A percentile compares a stretch with the other conserved stretches of the same genome.
phyloP scores from a whole-genome alignment of 1,284 basidiomycete species.

The Ceratobasidium sp. region DNA sequence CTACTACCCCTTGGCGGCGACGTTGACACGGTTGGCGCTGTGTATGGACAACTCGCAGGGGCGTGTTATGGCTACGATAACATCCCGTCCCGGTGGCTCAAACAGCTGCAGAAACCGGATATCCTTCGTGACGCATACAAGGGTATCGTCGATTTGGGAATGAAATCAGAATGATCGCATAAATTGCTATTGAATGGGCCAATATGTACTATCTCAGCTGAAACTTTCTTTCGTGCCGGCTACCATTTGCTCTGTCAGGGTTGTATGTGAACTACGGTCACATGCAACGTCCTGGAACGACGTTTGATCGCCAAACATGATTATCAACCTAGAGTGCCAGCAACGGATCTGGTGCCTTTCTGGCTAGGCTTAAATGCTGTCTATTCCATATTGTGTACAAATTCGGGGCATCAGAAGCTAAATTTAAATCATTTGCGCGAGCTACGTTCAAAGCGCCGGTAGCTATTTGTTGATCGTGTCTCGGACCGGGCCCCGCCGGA shows the following conservation, averaged over 20 bases:
- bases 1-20: conserved; percentile 38
- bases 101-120: conserved; percentile 31
- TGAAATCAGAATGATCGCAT: neutral
- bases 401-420: no score
- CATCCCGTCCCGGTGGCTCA: conserved; percentile 38
- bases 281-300: no score
- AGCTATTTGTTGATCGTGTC: no score
- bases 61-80: conserved; percentile 37
- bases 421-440: no score
- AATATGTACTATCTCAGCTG: no score
- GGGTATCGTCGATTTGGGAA: conserved; percentile 8
- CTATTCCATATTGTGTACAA: no score
- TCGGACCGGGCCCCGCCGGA: no score
- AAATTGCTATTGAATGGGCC: neutral
- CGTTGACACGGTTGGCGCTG: conserved; percentile 40
- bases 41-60: conserved; percentile 39
- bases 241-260: neutral
- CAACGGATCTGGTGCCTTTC: no score
- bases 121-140: conserved; percentile 26
- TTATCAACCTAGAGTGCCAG: no score
- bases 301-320: no score
- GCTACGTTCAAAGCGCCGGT: no score
- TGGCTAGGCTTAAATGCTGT: no score
- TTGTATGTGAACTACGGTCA: neutral
- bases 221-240: neutral